Conservation (phyloP, 495 filamentous ascomycete genomes). For the Penicillium chermesinum region DNA sequence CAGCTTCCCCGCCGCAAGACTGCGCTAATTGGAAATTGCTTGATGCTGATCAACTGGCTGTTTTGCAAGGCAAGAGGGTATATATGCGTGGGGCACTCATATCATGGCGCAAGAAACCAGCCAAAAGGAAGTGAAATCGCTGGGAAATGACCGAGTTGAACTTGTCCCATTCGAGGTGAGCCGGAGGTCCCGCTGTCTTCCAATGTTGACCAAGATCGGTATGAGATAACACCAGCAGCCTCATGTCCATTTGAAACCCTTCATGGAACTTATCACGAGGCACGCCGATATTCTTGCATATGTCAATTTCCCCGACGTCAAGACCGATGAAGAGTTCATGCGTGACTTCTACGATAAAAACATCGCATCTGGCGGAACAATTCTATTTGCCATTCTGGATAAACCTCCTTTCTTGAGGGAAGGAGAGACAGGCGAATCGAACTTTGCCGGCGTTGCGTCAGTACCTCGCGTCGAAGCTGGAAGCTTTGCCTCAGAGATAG, state of each 20-base stretch:
- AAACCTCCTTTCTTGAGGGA: background rate
- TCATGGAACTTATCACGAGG: background rate
- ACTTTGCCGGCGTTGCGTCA: background rate
- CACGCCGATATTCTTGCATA: constrained; percentile 1
- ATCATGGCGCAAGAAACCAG: background rate
- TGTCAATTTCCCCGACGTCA: background rate
- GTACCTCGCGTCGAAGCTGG: background rate
- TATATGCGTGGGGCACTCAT: no score
- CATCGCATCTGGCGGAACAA: background rate
- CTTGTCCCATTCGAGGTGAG: constrained; percentile 9
- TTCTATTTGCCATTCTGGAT: constrained; percentile 6
- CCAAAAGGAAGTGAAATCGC: constrained; percentile 5
- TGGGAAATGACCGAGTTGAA: constrained; percentile 9
- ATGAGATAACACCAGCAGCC: background rate
- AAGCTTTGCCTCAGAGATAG: constrained; percentile 19
- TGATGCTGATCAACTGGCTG: no score
- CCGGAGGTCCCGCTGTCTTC: background rate
- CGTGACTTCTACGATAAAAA: background rate
- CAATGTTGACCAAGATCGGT: background rate
- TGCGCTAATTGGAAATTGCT: no score
- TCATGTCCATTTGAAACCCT: background rate
- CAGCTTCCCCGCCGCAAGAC: no score
- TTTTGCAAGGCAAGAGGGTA: no score
- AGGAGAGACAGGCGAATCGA: background rate
- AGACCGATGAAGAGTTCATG: constrained; percentile 1